phyloP scores from a whole-genome alignment of 345 rosid genomes.

The Ailanthus altissimus region DNA sequence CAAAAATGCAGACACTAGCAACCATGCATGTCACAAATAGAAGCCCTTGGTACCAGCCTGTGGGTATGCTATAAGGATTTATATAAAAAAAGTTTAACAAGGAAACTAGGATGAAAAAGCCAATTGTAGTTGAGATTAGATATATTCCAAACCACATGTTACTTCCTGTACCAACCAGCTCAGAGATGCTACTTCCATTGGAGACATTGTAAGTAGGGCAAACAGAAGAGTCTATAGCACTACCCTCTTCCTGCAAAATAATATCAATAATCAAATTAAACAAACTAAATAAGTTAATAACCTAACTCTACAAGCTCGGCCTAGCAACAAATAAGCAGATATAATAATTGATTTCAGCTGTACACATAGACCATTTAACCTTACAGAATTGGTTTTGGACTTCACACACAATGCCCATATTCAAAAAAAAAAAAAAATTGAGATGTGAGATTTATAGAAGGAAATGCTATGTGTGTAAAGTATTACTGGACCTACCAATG shows the following conservation, averaged over 20 bases:
- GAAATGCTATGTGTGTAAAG: neutral
- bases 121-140: conserved; percentile 52
- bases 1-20: conserved; percentile 58
- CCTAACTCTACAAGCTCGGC: too few species aligned
- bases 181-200: conserved; percentile 56
- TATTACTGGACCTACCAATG: conserved; percentile 47
- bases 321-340: too few species aligned
- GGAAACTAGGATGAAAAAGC: conserved; percentile 46
- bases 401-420: too few species aligned
- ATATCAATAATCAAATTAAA: conserved; percentile 5
- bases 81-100: conserved; percentile 56
- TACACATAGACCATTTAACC: too few species aligned
- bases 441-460: neutral
- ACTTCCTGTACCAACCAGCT: conserved; percentile 78
- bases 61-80: conserved; percentile 43
- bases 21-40: conserved; percentile 67
- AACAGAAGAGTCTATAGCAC: conserved; percentile 29
- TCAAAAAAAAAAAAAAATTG: too few species aligned
- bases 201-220: conserved; percentile 26
- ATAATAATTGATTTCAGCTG: too few species aligned
- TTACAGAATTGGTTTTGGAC: too few species aligned
- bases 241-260: conserved; percentile 75
- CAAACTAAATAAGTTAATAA: neutral
- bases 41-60: conserved; percentile 92
- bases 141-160: conserved; percentile 74